A percentile compares a stretch with the other conserved stretches of the same genome.
Evolutionary conservation across 2,329 filamentous ascomycete genomes (phyloP).

Genomic region (Aspergillus bombycis): DNA sequence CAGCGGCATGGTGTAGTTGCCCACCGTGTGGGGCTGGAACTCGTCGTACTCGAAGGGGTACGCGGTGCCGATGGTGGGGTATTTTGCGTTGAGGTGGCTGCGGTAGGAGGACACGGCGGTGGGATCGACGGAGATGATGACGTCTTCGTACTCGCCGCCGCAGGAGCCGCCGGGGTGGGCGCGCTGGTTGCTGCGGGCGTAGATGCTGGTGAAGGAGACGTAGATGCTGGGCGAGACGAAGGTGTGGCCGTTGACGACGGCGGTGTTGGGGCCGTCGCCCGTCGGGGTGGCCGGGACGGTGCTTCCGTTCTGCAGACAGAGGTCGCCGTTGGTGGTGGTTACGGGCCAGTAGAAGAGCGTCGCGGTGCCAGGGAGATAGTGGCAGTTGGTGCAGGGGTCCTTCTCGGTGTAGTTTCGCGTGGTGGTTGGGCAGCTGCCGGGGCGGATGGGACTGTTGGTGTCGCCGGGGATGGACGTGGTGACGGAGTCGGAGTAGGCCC

Average conservation of each 20-base stretch:
- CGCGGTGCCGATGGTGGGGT: constrained; percentile 22
- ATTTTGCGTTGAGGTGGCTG: constrained; percentile 26
- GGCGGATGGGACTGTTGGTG: constrained; percentile 24
- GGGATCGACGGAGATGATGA: constrained; percentile 23
- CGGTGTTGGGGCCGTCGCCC: constrained; percentile 22
- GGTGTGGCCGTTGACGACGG: constrained; percentile 23
- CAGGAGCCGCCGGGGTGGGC: constrained; percentile 21
- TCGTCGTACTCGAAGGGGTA: constrained; percentile 30
- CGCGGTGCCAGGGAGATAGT: constrained; percentile 24
- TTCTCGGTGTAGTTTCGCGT: constrained; percentile 19
- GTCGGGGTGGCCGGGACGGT: constrained; percentile 21
- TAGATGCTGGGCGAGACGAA: constrained; percentile 27
- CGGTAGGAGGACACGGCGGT: constrained; percentile 21
- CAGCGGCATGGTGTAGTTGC: constrained; percentile 22
- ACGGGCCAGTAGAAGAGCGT: constrained; percentile 32
- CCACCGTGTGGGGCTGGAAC: constrained; percentile 22
- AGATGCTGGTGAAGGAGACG: constrained; percentile 27
- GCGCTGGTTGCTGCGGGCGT: constrained; percentile 26
- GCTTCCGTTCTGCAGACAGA: constrained; percentile 25
- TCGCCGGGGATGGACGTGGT: constrained; percentile 18
- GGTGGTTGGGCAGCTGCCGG: constrained; percentile 17
- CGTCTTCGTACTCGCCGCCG: constrained; percentile 21
- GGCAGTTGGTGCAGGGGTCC: constrained; percentile 24
- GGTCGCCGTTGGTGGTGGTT: constrained; percentile 21
- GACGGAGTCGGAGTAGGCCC: constrained; percentile 11